phyloP scores from a whole-genome alignment of 176 grass and related monocot species.

The Stipa capillata region DNA sequence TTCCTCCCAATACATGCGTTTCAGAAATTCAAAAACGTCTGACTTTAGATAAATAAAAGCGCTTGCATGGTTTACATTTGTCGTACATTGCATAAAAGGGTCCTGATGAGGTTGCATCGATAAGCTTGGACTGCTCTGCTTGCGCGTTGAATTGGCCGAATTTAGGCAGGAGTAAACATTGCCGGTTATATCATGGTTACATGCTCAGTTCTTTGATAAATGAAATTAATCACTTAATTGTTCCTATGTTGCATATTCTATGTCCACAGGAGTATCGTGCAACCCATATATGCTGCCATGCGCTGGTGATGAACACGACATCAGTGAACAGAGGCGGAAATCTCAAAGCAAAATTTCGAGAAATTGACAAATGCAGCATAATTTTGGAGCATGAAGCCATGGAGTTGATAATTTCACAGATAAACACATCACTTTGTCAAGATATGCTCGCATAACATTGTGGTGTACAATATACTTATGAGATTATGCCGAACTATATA shows the following conservation, averaged over 20 bases:
- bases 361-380: background rate
- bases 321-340: background rate
- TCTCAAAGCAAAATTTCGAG: background rate
- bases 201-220: background rate
- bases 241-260: background rate
- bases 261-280: background rate
- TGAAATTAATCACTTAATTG: background rate
- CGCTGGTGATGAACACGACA: background rate
- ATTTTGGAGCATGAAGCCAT: background rate
- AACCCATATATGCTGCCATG: background rate
- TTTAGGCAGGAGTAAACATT: background rate
- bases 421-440: background rate
- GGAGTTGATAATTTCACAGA: too few species aligned
- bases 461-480: background rate
- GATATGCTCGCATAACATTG: background rate
- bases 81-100: background rate
- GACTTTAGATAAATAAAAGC: background rate
- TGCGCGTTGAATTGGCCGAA: background rate
- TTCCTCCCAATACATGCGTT: slow-evolving; percentile 16
- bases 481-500: background rate
- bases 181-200: background rate
- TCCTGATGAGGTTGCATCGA: background rate
- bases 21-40: background rate
- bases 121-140: background rate
- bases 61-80: slow-evolving; percentile 19